Percentiles rank a stretch among this genome's conserved stretches.
phyloP scores from a whole-genome alignment of 495 filamentous ascomycete species.

The Neurospora sp. region DNA sequence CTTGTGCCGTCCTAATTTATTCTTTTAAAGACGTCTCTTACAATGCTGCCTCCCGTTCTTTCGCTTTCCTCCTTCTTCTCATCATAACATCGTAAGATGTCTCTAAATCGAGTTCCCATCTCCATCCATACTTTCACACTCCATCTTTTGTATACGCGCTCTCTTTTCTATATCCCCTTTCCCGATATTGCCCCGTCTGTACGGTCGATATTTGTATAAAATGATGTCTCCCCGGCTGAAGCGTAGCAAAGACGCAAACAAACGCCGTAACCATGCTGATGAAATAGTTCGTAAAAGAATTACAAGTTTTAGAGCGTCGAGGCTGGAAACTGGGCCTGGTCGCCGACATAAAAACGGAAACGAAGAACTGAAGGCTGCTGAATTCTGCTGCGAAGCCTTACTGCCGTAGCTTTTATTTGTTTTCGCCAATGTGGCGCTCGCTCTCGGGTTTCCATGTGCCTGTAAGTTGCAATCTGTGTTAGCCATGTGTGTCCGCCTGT shows the following conservation, averaged over 20 bases:
- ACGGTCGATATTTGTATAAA: not conserved
- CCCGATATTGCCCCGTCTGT: not conserved
- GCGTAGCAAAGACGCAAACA: not conserved
- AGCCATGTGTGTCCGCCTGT: not conserved
- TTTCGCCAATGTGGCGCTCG: constrained; percentile 49
- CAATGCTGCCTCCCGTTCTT: not conserved
- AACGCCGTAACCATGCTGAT: not conserved
- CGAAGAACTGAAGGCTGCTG: not conserved
- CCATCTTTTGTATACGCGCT: not conserved
- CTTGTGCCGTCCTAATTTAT: not conserved
- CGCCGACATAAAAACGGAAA: not conserved
- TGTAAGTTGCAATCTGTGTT: constrained; percentile 23
- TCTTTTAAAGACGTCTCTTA: not conserved
- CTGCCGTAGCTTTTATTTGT: constrained; percentile 5
- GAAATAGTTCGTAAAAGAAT: not conserved
- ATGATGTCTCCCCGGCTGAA: not conserved
- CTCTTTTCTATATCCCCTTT: not conserved
- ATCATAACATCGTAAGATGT: not conserved
- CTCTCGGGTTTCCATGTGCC: constrained; percentile 74
- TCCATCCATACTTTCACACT: not conserved
- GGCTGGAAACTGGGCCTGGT: not conserved
- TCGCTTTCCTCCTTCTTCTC: not conserved
- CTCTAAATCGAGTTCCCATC: not conserved
- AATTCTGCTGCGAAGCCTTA: not conserved
- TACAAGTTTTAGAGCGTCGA: not conserved